phyloP scores from a whole-genome alignment of 352 stramenopile genomes.

The Pythium rishiriense region DNA sequence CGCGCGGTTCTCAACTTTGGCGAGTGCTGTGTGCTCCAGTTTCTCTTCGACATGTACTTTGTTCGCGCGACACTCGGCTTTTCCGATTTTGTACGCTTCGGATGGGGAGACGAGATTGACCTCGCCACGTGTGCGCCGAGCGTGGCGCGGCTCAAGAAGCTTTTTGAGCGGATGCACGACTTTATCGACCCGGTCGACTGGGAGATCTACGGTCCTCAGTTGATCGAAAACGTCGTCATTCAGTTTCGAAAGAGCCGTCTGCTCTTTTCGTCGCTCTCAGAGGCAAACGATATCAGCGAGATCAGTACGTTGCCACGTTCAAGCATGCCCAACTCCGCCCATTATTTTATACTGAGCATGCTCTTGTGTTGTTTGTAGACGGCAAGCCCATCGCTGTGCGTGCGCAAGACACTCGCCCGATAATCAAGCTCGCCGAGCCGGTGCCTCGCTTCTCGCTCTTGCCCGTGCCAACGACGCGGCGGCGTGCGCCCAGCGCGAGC shows the following conservation, averaged over 20 bases:
- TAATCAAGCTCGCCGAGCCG: constrained; percentile 71
- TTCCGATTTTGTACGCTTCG: constrained; percentile 86
- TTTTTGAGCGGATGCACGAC: constrained; percentile 80
- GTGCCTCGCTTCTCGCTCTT: constrained; percentile 82
- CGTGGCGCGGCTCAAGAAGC: constrained; percentile 50
- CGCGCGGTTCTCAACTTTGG: constrained; percentile 75
- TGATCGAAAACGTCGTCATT: constrained; percentile 85
- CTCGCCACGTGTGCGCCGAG: constrained; percentile 51
- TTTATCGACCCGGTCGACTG: constrained; percentile 88
- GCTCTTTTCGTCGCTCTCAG: constrained; percentile 83
- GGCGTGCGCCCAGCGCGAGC: constrained; percentile 48
- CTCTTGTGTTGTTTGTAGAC: constrained; percentile 43
- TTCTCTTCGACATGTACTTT: constrained; percentile 91
- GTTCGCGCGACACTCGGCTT: constrained; percentile 82
- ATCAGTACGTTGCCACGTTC: constrained; percentile 56
- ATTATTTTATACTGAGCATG: background rate
- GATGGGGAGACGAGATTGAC: constrained; percentile 82
- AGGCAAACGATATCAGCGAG: constrained; percentile 83
- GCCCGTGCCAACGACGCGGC: constrained; percentile 58
- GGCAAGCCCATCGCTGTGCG: constrained; percentile 71
- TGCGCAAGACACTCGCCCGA: constrained; percentile 63
- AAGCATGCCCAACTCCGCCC: background rate
- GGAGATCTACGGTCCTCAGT: constrained; percentile 85
- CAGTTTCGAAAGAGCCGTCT: constrained; percentile 85
- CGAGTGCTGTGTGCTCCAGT: constrained; percentile 83